Base-by-base conservation (phyloP, 2,329 filamentous ascomycete species). In the Scorias spongiosa region DNA sequence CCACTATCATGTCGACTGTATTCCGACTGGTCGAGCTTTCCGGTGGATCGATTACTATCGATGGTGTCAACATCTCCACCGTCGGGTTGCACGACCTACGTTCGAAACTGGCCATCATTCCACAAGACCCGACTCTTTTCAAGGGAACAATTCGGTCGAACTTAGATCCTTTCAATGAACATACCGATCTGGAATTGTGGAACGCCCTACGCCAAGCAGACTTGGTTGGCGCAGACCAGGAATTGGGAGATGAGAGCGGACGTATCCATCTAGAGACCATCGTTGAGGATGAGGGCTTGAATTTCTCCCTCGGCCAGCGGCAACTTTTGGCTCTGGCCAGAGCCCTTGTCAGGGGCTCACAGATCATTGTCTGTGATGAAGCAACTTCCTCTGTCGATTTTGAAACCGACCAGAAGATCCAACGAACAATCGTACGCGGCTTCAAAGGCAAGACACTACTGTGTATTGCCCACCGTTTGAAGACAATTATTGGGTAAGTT, bases 291-390 rank as follows among this genome's bases (percentile, higher is more conserved):
- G 89, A 95, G 65, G 91, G 91, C 0, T 73, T 94, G 48, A 96
- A 96, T 64, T 95, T 94, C 69, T 93, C 86, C 0, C 79, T 96
- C 9, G 89, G 89, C 6, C 89, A 96, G 66, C 78, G 91, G 2
- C 91, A 96, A 63, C 76, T 96, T 41, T 93, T 96, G 83, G 91
- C 91, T 1, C 72, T 98, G 1, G 88, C 88, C 0, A 80, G 91
- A 1, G 91, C 91, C 0, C 75, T 98, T 2, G 89, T 96, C 4
- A 80, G 89, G 32, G 78, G 81, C 38, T 83, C 81, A 1, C 85
- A 83, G 54, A 95, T 96, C 64, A 95, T 96, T 54, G 81, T 98
- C 41, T 95, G 89, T 63, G 91, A 98, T 67, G 91, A 98, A 64
- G 91, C 91, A 1, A 98, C 91, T 0, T 86, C 81, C 1, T 84